Evolutionary conservation across 2,329 filamentous ascomycete genomes (phyloP), one percentile per base, ranked within the genome.

Genomic region (Colletotrichum filicis): DNA sequence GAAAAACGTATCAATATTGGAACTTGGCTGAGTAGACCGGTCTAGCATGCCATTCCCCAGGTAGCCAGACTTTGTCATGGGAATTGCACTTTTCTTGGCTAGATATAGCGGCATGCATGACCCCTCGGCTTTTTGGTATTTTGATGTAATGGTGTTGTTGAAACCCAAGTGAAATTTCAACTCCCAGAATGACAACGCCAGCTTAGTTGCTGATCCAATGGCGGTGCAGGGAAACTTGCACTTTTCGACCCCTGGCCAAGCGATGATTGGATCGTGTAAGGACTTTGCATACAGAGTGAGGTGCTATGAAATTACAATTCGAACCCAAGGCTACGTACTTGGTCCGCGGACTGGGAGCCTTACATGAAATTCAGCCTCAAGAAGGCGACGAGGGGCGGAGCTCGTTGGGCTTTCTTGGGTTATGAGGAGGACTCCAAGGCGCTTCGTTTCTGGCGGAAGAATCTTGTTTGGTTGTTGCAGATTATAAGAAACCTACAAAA

Each of bases 231-330:
- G 12, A 14, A 58, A 9, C 16, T 52, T 53, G 22, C 61, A 70
- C 22, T 14, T 35, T 24, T 37, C 22, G 14, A 12, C 11, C 8
- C 9, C 57, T 11, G 28, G 30, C 11, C 0, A 1, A 19, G 12
- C 58, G 24, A 12, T 63, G 26, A 68, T 63, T 68, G 69, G 64
- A 19, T 35, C 16, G 19, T 22, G 11, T 12, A 71, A 68, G 35
- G 28, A 37, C 28, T 32, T 6, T 26, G 37, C 64, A 14, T 68
- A 14, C 22, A 14, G 30, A 35, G 32, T 35, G 11, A 35, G 4
- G 4, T 2, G 32, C 32, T 2, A 5, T 7, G 12, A 53, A 71
- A 28, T 68, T 63, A 12, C 58, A 68, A 58, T 63, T 46, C 4
- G n/a, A 3, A 14, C 22, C 5, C 42, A 46, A 19, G 42, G 37